Percentiles rank a stretch among this genome's conserved stretches.
Conservation (phyloP, 768 basidiomycete genomes). For the Pisolithus albus region DNA sequence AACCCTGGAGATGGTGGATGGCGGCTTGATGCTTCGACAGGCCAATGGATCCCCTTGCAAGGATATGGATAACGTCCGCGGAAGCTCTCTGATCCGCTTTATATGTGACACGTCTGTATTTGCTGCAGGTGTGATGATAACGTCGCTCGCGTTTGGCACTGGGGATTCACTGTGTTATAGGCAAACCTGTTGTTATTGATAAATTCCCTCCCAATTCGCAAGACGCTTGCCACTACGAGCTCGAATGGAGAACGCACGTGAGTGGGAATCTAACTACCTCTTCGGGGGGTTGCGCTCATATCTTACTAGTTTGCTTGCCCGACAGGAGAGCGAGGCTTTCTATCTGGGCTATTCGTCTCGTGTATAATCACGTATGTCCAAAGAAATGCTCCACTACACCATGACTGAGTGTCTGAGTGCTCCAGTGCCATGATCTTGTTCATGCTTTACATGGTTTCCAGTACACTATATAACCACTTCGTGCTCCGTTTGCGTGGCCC, state of each 20-base stretch:
- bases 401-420: neutral
- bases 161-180: constrained; percentile 15
- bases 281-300: neutral
- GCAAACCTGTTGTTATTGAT: constrained; percentile 50
- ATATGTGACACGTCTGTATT: constrained; percentile 65
- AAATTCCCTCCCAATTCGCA: constrained; percentile 59
- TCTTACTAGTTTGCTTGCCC: constrained; percentile 61
- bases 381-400: neutral
- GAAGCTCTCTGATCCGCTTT: constrained; percentile 68
- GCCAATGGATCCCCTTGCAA: constrained; percentile 61
- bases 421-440: constrained; percentile 49
- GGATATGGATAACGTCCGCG: constrained; percentile 34
- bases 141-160: neutral
- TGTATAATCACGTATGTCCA: constrained; percentile 53
- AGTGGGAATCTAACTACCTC: constrained; percentile 14
- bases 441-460: constrained; percentile 58
- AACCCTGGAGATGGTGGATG: constrained; percentile 48
- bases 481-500: constrained; percentile 65
- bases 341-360: constrained; percentile 48
- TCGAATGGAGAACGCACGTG: constrained; percentile 84
- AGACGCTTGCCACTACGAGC: constrained; percentile 64
- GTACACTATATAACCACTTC: constrained; percentile 72
- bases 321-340: constrained; percentile 46
- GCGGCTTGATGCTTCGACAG: constrained; percentile 50
- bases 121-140: constrained; percentile 35